phyloP scores from a whole-genome alignment of 768 basidiomycete species.

The Podaxis carcinomalis region DNA sequence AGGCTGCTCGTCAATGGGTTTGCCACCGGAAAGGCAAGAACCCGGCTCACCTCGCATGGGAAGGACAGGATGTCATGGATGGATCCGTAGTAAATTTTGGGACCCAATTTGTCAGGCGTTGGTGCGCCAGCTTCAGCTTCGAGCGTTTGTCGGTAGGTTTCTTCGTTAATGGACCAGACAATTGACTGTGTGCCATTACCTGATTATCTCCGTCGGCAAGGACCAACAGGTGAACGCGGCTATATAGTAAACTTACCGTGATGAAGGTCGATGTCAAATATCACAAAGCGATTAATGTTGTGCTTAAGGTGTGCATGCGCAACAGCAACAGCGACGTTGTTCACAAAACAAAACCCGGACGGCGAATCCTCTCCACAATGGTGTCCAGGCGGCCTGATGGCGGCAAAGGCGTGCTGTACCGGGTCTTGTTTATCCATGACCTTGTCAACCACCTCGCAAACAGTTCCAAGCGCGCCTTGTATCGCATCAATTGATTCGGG shows the following conservation, averaged over 20 bases:
- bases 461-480: slow-evolving; percentile 75
- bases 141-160: slow-evolving; percentile 67
- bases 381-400: slow-evolving; percentile 88
- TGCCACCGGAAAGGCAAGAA: neutral
- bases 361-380: slow-evolving; percentile 91
- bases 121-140: slow-evolving; percentile 43
- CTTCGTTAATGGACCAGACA: slow-evolving; percentile 88
- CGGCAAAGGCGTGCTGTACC: slow-evolving; percentile 65
- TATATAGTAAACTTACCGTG: slow-evolving; percentile 49
- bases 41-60: slow-evolving; percentile 72
- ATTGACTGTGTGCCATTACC: slow-evolving; percentile 96
- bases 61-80: slow-evolving; percentile 92
- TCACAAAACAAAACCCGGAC: slow-evolving; percentile 92
- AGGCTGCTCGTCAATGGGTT: neutral
- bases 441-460: slow-evolving; percentile 84
- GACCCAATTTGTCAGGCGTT: slow-evolving; percentile 31
- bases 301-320: slow-evolving; percentile 87
- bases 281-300: slow-evolving; percentile 70
- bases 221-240: neutral
- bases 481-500: slow-evolving; percentile 73
- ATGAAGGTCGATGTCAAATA: slow-evolving; percentile 92
- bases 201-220: slow-evolving; percentile 21
- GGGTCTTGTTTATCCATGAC: slow-evolving; percentile 31
- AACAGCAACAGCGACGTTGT: slow-evolving; percentile 87
- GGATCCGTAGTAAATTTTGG: slow-evolving; percentile 82